phyloP scores from a whole-genome alignment of 352 stramenopile genomes.

The Phytophthora cryptogea region DNA sequence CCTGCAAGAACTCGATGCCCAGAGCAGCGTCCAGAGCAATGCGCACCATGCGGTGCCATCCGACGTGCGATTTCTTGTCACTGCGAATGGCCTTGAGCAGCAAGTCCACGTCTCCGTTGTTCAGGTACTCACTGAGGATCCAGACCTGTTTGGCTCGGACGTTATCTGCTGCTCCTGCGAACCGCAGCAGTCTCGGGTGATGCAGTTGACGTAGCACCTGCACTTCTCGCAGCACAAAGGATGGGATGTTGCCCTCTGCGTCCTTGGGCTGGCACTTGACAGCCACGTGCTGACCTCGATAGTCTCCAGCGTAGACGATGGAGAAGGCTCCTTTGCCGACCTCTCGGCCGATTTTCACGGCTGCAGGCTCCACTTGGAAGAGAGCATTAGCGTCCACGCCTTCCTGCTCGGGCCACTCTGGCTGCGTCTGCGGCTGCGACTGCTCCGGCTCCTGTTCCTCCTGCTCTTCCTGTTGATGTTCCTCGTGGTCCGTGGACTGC shows the following conservation, averaged over 20 bases:
- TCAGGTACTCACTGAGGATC: conserved; percentile 83
- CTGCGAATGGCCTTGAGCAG: conserved; percentile 66
- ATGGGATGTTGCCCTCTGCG: conserved; percentile 64
- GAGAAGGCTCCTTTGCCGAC: conserved; percentile 89
- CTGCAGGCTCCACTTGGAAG: conserved; percentile 58
- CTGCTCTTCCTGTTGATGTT: conserved; percentile 23
- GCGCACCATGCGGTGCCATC: conserved; percentile 63
- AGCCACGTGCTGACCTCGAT: conserved; percentile 70
- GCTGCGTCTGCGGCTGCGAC: conserved; percentile 17
- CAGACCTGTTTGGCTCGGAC: conserved; percentile 74
- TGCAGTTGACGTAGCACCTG: conserved; percentile 67
- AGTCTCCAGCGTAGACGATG: conserved; percentile 76
- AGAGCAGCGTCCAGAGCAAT: conserved; percentile 83
- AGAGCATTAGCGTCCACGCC: conserved; percentile 32
- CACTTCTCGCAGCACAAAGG: conserved; percentile 80
- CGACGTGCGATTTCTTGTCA: conserved; percentile 46
- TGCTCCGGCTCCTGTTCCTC: conserved; percentile 23
- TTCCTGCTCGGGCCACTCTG: conserved; percentile 28
- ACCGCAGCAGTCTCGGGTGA: conserved; percentile 78
- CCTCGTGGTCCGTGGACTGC: conserved; percentile 12
- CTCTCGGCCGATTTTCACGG: conserved; percentile 78
- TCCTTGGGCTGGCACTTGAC: conserved; percentile 89
- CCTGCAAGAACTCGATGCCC: conserved; percentile 96
- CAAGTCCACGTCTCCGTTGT: conserved; percentile 76
- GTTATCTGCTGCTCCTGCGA: conserved; percentile 75